These are phyloP conservation scores for Aphanocladium album DNA, from an alignment of 2,329 filamentous ascomycete genomes.

Conservation along the genomic window DNA sequence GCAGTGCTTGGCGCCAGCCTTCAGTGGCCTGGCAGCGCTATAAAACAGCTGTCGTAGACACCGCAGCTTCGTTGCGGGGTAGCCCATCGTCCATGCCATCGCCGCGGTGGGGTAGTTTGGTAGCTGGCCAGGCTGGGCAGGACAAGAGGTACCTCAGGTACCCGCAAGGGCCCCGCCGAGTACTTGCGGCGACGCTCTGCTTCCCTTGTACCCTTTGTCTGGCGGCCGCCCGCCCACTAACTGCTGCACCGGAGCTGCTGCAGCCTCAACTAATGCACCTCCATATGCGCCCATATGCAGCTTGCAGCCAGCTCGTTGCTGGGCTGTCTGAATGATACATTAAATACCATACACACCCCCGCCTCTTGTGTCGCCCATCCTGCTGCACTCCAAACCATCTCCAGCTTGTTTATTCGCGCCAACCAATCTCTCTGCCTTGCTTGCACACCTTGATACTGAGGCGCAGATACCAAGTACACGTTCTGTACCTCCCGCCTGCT, in stretches of 20 bases:
- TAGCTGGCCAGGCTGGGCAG: background rate
- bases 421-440: background rate
- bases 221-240: background rate
- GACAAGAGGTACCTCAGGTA: conserved; percentile 1
- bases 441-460: conserved; percentile 3
- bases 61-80: conserved; percentile 10
- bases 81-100: conserved; percentile 10
- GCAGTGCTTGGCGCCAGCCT: background rate
- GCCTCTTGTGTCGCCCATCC: conserved; percentile 6
- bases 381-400: background rate
- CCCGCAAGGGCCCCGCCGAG: background rate
- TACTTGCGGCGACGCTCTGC: background rate
- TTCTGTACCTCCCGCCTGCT: background rate
- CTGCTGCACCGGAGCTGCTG: background rate
- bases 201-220: background rate
- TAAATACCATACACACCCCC: conserved; percentile 9
- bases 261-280: background rate
- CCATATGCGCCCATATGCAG: background rate
- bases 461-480: background rate
- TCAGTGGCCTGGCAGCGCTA: background rate
- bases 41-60: background rate
- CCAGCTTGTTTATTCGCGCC: background rate
- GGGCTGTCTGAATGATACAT: background rate
- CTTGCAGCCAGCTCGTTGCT: background rate
- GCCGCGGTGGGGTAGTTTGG: background rate